A percentile compares a stretch with the other conserved stretches of the same genome.
Evolutionary conservation across 306 rosid genomes (phyloP).

Genomic region (Dryas drummondii): DNA sequence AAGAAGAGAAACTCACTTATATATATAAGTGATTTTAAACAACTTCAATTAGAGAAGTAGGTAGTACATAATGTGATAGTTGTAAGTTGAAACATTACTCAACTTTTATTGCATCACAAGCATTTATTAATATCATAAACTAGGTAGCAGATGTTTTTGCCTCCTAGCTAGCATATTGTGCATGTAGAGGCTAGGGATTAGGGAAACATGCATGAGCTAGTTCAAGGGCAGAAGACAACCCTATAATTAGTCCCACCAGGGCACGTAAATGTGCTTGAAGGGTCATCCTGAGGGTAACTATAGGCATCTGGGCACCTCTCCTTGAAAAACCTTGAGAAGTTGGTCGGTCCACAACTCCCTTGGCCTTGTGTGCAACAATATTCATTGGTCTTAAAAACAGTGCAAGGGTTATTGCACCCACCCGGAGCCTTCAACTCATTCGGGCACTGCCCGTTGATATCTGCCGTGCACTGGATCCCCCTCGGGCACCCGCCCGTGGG

Average conservation of each 20-base stretch:
- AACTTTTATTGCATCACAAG: too few relatives aligned
- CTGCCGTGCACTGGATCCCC: slow-evolving; percentile 32
- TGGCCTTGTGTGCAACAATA: slow-evolving; percentile 2
- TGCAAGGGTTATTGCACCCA: slow-evolving; percentile 48
- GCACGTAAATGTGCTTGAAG: slow-evolving; percentile 23
- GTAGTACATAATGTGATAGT: too few relatives aligned
- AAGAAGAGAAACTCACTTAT: too few relatives aligned
- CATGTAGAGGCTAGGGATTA: too few relatives aligned
- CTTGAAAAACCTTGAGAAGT: slow-evolving; percentile 29
- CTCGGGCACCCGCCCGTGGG: slow-evolving; percentile 11
- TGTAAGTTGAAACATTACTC: too few relatives aligned
- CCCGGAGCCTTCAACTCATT: slow-evolving; percentile 30
- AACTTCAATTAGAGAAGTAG: too few relatives aligned
- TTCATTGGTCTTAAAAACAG: slow-evolving; percentile 22
- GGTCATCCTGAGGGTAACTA: slow-evolving; percentile 31
- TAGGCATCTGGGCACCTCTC: slow-evolving; percentile 23
- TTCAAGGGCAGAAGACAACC: too few relatives aligned
- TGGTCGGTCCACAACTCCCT: slow-evolving; percentile 29
- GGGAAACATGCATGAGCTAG: too few relatives aligned
- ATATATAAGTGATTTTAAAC: too few relatives aligned
- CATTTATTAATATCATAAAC: too few relatives aligned
- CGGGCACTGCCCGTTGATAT: slow-evolving; percentile 60
- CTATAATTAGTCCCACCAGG: background rate
- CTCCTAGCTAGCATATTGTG: too few relatives aligned
- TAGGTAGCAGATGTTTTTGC: too few relatives aligned